Evolutionary conservation across 495 filamentous ascomycete genomes (phyloP), one percentile per base, ranked within the genome.

Genomic region (Lichenothelia convexa): DNA sequence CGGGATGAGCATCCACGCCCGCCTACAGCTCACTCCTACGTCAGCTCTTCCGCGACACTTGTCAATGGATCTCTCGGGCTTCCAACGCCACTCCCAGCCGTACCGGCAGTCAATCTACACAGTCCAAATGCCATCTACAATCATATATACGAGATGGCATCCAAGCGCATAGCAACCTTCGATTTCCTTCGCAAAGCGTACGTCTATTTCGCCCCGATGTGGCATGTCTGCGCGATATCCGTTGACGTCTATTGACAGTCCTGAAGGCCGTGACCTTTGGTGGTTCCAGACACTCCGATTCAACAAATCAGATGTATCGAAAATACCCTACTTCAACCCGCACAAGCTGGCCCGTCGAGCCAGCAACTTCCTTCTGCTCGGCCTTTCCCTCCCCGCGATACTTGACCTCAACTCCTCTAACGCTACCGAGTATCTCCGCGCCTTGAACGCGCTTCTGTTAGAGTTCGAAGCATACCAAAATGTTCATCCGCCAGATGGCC

Each of bases 221-320:
- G n/a, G n/a, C n/a, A n/a, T n/a, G n/a, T n/a, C 13, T 27, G 13
- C 24, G 7, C 13, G 7, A 13, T 27, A 13, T 27, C 7, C 5
- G 26, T 22, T 18, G 5, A 21, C 4, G 22, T 41, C 3, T 35
- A 15, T 26, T 20, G 40, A 35, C 13, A 3, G 15, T 5, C 18
- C 26, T 16, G 47, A 93, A 84, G 83, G 92, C 60, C 87, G 91
- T 33, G 77, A 78, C 35, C 74, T 93, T 17, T 94, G 93, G 61
- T 95, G 87, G 85, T 93, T 93, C 57, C 93, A 93, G 58, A 91
- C 89, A 0, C 68, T 94, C 30, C 75, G 89, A 53, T 93, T 93
- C 56, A 76, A 80, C 41, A 83, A 82, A 44, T 55, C 71, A 18
- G 83, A 93, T 53, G 65, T 95, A 21, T 57, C 68, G 21, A 77